Conservation (phyloP, 2,329 filamentous ascomycete species). For the Botryotinia globosa region DNA sequence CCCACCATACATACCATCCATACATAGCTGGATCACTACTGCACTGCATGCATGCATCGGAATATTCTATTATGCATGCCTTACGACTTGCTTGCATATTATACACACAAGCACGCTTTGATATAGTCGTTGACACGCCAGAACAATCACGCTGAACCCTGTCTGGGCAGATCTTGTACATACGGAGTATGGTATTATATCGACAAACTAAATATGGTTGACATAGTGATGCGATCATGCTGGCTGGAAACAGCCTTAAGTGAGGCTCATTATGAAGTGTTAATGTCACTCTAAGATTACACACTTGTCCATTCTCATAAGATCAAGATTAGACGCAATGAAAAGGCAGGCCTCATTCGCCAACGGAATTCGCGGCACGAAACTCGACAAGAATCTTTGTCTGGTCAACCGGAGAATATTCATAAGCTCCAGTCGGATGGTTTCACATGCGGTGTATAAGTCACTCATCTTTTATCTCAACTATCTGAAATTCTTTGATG, state of each 20-base stretch:
- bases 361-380: neutral
- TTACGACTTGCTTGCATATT: neutral
- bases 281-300: neutral
- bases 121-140: neutral
- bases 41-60: slow-evolving; percentile 14
- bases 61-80: neutral
- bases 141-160: neutral
- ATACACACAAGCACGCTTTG: slow-evolving; percentile 10
- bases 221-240: slow-evolving; percentile 8
- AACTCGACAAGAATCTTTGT: neutral
- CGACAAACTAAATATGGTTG: neutral
- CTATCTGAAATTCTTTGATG: neutral
- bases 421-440: neutral
- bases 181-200: neutral
- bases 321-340: neutral
- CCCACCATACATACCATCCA: too few species aligned
- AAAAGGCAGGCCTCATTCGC: neutral
- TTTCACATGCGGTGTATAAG: neutral
- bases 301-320: neutral
- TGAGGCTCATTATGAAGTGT: neutral
- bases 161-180: neutral
- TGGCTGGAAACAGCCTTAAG: neutral
- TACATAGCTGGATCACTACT: neutral
- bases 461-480: neutral
- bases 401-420: slow-evolving; percentile 15